Evolutionary conservation across 2,329 filamentous ascomycete genomes (phyloP).

Genomic region (Colletotrichum lindemuthianum): DNA sequence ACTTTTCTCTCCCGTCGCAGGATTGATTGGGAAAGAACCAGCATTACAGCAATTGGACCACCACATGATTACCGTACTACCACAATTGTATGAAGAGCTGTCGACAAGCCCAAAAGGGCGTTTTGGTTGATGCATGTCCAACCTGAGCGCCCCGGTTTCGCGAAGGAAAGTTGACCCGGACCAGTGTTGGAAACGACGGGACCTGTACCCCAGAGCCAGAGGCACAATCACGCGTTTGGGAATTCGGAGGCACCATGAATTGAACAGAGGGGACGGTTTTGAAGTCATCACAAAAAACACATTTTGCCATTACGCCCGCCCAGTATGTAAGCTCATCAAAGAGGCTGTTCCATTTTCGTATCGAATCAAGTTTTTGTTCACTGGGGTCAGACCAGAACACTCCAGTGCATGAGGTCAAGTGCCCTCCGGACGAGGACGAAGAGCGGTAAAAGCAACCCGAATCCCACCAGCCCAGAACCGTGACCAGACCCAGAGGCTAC

Average conservation of each 20-base stretch:
- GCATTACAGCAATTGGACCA: no score
- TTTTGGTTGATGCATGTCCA: no score
- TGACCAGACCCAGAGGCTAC: conserved; percentile 11
- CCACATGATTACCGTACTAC: no score
- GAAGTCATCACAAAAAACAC: conserved; percentile 33
- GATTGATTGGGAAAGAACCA: not conserved
- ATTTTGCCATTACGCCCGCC: conserved; percentile 35
- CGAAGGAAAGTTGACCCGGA: no score
- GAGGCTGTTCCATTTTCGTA: conserved; percentile 36
- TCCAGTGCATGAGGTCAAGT: conserved; percentile 36
- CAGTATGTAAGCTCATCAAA: conserved; percentile 29
- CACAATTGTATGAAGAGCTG: no score
- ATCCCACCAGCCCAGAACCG: conserved; percentile 23
- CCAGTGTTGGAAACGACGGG: no score
- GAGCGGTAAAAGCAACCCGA: conserved; percentile 30
- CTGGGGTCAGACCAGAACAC: conserved; percentile 33
- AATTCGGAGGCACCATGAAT: not conserved
- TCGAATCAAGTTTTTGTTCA: conserved; percentile 27
- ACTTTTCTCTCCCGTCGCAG: not conserved
- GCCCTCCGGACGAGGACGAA: conserved; percentile 17
- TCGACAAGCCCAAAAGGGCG: no score
- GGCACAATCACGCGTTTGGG: no score
- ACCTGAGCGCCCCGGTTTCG: no score
- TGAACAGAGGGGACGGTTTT: not conserved
- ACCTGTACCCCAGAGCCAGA: no score